phyloP scores from a whole-genome alignment of 768 basidiomycete genomes.

The Rhizopogon vinicolor region DNA sequence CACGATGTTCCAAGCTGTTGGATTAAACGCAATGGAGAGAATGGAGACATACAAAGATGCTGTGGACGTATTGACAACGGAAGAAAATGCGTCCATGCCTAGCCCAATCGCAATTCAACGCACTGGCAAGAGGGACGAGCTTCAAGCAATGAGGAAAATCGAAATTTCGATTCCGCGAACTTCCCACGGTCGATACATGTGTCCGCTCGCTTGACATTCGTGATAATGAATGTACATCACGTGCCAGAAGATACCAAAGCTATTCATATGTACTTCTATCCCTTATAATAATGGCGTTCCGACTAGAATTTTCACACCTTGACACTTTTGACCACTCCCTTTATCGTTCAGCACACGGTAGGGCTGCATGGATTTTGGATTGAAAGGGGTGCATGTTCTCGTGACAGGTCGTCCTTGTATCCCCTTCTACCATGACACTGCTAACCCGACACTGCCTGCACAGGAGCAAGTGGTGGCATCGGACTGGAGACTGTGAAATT shows the following conservation, averaged over 20 bases:
- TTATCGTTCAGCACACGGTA: not conserved
- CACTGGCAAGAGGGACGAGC: too few species aligned
- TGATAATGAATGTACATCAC: not conserved
- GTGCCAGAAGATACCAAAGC: not conserved
- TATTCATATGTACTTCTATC: constrained; percentile 7
- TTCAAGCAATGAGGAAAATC: not conserved
- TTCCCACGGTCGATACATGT: not conserved
- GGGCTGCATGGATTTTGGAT: constrained; percentile 48
- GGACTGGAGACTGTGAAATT: constrained; percentile 56
- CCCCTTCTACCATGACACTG: not conserved
- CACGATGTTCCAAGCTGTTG: constrained; percentile 93
- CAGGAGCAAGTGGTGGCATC: constrained; percentile 75
- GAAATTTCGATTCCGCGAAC: not conserved
- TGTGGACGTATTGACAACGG: constrained; percentile 55
- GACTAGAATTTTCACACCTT: not conserved
- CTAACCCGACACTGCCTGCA: not conserved
- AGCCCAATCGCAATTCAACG: not conserved
- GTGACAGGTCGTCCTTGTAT: constrained; percentile 46
- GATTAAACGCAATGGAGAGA: constrained; percentile 82
- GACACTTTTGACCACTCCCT: not conserved
- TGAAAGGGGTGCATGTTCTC: constrained; percentile 60
- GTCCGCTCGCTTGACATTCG: not conserved
- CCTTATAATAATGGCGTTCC: not conserved
- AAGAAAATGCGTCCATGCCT: constrained; percentile 24
- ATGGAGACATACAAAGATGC: constrained; percentile 62